phyloP scores from a whole-genome alignment of 495 filamentous ascomycete genomes.

The Penicillium odoratum region DNA sequence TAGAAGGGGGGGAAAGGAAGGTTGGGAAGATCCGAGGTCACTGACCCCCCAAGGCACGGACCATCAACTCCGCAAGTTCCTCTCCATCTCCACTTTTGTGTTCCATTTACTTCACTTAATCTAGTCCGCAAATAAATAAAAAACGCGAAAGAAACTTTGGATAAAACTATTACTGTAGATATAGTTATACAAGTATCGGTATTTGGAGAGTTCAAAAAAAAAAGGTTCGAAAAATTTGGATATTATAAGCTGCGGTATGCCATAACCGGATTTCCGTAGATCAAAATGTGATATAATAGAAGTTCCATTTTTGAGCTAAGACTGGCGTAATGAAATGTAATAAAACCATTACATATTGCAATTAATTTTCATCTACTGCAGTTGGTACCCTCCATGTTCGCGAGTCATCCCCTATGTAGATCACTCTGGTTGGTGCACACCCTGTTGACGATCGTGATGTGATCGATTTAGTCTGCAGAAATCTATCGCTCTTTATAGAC shows the following conservation, averaged over 20 bases:
- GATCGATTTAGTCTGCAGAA: conserved; percentile 7
- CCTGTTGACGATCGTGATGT: conserved; percentile 7
- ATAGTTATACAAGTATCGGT: neutral
- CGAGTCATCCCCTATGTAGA: neutral
- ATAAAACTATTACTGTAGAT: neutral
- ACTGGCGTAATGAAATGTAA: too few relatives aligned
- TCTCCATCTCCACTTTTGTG: neutral
- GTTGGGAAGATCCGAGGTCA: conserved; percentile 1
- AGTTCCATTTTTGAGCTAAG: neutral
- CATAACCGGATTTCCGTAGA: neutral
- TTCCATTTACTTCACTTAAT: neutral
- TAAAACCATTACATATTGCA: too few relatives aligned
- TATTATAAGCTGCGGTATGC: neutral
- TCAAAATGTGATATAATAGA: neutral
- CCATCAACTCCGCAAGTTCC: conserved; percentile 11
- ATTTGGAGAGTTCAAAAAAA: neutral
- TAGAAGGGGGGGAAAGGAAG: conserved; percentile 1
- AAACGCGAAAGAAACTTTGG: neutral
- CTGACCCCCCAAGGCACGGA: conserved; percentile 8
- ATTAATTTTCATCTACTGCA: too few relatives aligned
- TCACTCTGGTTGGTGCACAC: conserved; percentile 16
- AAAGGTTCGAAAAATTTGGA: neutral
- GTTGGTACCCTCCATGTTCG: neutral
- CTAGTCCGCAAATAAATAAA: neutral
- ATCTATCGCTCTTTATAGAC: conserved; percentile 3